phyloP scores from a whole-genome alignment of 2,329 filamentous ascomycete genomes.

The Onygena corvina region DNA sequence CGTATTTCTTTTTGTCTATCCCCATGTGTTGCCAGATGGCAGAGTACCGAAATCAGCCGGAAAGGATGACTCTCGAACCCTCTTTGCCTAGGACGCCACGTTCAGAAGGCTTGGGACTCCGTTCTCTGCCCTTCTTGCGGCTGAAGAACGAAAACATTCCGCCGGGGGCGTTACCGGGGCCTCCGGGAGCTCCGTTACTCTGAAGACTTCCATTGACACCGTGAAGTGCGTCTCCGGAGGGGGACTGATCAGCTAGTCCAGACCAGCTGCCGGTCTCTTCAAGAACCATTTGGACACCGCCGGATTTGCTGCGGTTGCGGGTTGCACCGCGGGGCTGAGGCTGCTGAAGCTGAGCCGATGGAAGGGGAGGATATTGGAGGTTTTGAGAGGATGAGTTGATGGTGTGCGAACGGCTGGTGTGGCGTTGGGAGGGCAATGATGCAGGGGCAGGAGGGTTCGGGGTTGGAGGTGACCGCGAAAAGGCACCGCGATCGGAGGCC shows the following conservation, averaged over 20 bases:
- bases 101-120: conserved; percentile 90
- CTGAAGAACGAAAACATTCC: conserved; percentile 85
- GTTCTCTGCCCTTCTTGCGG: conserved; percentile 76
- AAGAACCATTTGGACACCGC: conserved; percentile 81
- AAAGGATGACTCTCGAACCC: conserved; percentile 72
- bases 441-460: conserved; percentile 16
- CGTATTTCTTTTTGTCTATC: not conserved
- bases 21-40: not conserved
- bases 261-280: conserved; percentile 86
- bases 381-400: not conserved
- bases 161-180: conserved; percentile 46
- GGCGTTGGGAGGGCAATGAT: not conserved
- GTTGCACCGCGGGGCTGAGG: conserved; percentile 48
- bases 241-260: conserved; percentile 72
- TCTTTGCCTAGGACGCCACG: conserved; percentile 89
- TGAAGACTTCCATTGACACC: not conserved
- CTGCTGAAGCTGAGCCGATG: conserved; percentile 17
- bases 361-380: conserved; percentile 28
- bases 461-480: conserved; percentile 18
- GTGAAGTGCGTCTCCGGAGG: conserved; percentile 56
- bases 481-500: conserved; percentile 8
- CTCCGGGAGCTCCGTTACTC: conserved; percentile 20
- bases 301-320: conserved; percentile 62
- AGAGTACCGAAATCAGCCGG: conserved; percentile 20
- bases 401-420: conserved; percentile 21